Conservation (phyloP, 2,329 filamentous ascomycete genomes). For the Thielaviopsis populi region DNA sequence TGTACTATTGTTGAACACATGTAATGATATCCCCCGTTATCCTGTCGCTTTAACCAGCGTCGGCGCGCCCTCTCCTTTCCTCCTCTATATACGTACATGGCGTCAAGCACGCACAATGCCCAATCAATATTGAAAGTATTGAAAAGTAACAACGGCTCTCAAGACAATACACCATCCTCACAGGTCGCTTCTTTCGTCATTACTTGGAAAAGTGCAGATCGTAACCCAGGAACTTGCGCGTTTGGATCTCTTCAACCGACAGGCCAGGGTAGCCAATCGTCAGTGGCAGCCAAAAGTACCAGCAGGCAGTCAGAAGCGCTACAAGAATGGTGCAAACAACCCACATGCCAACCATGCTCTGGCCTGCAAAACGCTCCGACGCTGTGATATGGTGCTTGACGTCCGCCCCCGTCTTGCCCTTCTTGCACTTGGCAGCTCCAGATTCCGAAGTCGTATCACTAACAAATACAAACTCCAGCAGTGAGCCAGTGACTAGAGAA, state of each 20-base stretch:
- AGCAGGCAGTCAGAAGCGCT: constrained; percentile 53
- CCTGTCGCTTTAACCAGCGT: neutral
- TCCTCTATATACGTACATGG: neutral
- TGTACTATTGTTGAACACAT: neutral
- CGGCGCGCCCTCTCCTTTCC: neutral
- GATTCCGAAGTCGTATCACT: constrained; percentile 37
- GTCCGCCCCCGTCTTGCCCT: constrained; percentile 28
- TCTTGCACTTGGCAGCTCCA: constrained; percentile 21
- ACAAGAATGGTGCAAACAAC: constrained; percentile 59
- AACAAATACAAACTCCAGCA: constrained; percentile 94
- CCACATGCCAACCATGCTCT: constrained; percentile 68
- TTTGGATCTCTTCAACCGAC: constrained; percentile 58
- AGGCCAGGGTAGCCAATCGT: constrained; percentile 92
- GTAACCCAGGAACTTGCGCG: constrained; percentile 91
- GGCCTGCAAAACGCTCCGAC: constrained; percentile 62
- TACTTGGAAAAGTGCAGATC: constrained; percentile 98
- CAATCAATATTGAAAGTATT: neutral
- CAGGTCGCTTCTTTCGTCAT: constrained; percentile 16
- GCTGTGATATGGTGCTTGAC: constrained; percentile 56
- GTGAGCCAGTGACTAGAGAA: constrained; percentile 71
- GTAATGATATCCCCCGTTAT: neutral
- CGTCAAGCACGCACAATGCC: neutral
- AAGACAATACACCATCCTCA: neutral
- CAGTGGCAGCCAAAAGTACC: constrained; percentile 86
- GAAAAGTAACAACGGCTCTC: neutral